Percentiles rank a stretch among this genome's conserved stretches.
These are phyloP conservation scores for Lagerstroemia speciosa DNA, from an alignment of 345 rosid genomes.

Conservation along the genomic window DNA sequence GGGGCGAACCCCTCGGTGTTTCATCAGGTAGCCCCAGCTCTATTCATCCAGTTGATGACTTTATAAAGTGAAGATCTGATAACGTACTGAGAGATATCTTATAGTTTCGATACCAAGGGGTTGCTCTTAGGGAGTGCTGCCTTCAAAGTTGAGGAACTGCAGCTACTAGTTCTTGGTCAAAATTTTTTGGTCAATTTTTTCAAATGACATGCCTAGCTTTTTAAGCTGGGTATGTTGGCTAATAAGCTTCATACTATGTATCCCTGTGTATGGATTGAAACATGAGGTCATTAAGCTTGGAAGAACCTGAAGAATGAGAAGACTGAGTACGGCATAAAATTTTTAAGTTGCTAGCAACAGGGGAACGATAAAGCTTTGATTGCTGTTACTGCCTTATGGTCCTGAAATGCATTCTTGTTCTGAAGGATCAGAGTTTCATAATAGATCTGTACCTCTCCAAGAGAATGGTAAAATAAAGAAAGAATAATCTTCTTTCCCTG, in stretches of 20 bases:
- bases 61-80: background rate
- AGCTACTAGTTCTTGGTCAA: too few relatives aligned
- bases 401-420: background rate
- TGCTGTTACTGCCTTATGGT: background rate
- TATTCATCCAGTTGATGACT: background rate
- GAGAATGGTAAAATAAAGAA: background rate
- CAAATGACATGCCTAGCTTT: too few relatives aligned
- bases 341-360: too few relatives aligned
- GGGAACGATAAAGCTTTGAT: too few relatives aligned
- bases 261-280: too few relatives aligned
- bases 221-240: too few relatives aligned
- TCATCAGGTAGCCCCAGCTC: constrained; percentile 28
- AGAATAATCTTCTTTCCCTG: background rate
- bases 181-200: too few relatives aligned
- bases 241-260: too few relatives aligned
- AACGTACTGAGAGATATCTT: background rate
- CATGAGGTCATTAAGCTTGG: too few relatives aligned
- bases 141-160: too few relatives aligned
- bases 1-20: constrained; percentile 44
- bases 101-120: background rate
- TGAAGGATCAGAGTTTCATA: background rate
- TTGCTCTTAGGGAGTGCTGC: background rate
- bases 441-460: background rate
- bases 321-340: too few relatives aligned
- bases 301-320: too few relatives aligned